Evolutionary conservation across 352 stramenopile genomes (phyloP), one percentile per base, ranked within the genome.

Genomic region (Lagenidium sp.): DNA sequence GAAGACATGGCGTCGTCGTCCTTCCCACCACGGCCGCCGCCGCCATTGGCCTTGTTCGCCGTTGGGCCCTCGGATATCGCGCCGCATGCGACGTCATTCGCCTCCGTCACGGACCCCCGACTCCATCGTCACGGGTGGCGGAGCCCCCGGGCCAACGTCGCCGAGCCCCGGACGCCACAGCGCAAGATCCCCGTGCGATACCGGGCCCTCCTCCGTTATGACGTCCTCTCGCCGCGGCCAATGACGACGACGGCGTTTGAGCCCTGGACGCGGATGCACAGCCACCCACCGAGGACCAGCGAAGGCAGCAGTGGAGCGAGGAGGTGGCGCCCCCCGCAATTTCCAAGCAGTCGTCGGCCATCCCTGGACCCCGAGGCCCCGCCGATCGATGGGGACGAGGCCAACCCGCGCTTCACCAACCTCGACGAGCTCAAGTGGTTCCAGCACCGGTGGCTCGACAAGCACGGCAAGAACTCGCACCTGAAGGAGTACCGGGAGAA

Each of bases 371-470:
- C n/a, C n/a, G n/a, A n/a, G n/a, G n/a, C n/a, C n/a, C n/a, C n/a
- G n/a, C n/a, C n/a, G n/a, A n/a, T n/a, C n/a, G n/a, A n/a, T 15
- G 28, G 15, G 8, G 28, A 8, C 28, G 28, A 13, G 28, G 28
- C 28, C 15, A 15, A 13, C 8, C 28, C 8, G 8, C 28, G 28
- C 28, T 8, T 15, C 28, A 68, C 45, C 12, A 85, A 84, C 44
- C 28, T 68, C 4, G 76, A 85, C 11, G 76, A 88, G 40, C 47
- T 88, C 38, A 63, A 73, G 41, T 91, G 78, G 78, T 68, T 82
- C 24, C 62, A 85, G 42, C 78, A 91, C 31, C 70, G 68, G 0
- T 91, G 78, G 78, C 62, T 91, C 11, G 64, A 70, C 45, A 84
- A 78, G 32, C 78, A 86, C 44, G 78, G 78, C 45, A 82, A 82